phyloP scores from a whole-genome alignment of 1,139 yeast genomes.

The Magnusiomyces magnusii region DNA sequence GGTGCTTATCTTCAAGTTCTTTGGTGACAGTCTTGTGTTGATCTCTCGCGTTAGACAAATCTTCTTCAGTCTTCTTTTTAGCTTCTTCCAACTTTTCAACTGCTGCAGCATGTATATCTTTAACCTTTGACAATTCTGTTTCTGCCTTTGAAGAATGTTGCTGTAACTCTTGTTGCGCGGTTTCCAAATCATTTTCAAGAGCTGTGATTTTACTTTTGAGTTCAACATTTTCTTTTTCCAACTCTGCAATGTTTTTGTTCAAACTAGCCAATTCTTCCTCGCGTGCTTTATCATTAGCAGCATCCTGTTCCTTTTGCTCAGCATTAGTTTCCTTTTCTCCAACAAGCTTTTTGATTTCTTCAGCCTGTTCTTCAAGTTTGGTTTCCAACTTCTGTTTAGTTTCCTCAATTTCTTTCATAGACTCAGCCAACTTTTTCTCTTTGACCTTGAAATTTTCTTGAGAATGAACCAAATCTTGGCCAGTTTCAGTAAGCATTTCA shows the following conservation, averaged over 20 bases:
- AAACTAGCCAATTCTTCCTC: conserved; percentile 4
- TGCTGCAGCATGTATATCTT: conserved; percentile 2
- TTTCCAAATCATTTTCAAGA: background rate
- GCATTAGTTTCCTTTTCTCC: background rate
- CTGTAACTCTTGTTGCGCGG: conserved; percentile 6
- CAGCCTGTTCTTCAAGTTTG: conserved; percentile 6
- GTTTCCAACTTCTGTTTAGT: conserved; percentile 4
- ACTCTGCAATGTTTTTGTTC: conserved; percentile 7
- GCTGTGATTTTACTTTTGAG: background rate
- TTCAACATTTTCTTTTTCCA: conserved; percentile 1
- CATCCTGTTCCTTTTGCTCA: conserved; percentile 37
- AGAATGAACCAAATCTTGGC: conserved; percentile 56
- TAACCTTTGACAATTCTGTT: background rate
- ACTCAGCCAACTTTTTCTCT: background rate
- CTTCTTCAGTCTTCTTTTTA: conserved; percentile 15
- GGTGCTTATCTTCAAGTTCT: conserved; percentile 24
- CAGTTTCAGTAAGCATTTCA: conserved; percentile 67
- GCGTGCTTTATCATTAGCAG: conserved; percentile 22
- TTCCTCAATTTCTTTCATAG: conserved; percentile 7
- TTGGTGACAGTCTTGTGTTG: background rate
- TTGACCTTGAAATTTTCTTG: conserved; percentile 5
- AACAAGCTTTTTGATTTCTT: conserved; percentile 1
- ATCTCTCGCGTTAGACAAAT: conserved; percentile 6
- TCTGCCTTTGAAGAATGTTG: conserved; percentile 5
- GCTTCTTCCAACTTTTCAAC: conserved; percentile 18